These are phyloP conservation scores for Apiospora arundinis DNA, from an alignment of 2,329 filamentous ascomycete genomes.

Conservation along the genomic window DNA sequence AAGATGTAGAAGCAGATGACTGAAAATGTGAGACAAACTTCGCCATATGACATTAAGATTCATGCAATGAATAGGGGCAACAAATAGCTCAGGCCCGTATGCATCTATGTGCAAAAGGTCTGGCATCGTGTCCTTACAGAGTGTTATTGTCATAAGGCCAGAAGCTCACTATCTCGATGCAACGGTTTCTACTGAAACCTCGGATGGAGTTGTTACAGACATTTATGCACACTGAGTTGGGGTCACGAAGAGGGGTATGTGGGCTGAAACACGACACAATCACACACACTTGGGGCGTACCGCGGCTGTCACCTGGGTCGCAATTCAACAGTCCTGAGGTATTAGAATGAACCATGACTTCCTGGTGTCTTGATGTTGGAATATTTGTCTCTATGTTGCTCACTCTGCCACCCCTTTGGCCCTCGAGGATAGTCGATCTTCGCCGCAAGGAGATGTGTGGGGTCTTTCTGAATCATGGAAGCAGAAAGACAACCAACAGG, in stretches of 20 bases:
- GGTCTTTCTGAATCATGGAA: background rate
- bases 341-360: background rate
- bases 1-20: background rate
- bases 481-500: background rate
- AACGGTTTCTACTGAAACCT: background rate
- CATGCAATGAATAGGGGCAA: background rate
- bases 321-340: background rate
- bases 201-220: background rate
- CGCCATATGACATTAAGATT: background rate
- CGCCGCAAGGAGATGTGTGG: background rate
- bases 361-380: background rate
- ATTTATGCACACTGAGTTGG: background rate
- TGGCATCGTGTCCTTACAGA: no score
- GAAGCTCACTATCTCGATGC: background rate
- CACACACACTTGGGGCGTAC: background rate
- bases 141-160: background rate
- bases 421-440: background rate
- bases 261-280: background rate
- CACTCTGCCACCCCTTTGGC: background rate
- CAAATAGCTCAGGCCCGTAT: background rate
- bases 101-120: no score
- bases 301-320: background rate
- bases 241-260: background rate
- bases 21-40: background rate
- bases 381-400: background rate